Evolutionary conservation across 331 rosid genomes (phyloP).

Genomic region (Quercus lobata): DNA sequence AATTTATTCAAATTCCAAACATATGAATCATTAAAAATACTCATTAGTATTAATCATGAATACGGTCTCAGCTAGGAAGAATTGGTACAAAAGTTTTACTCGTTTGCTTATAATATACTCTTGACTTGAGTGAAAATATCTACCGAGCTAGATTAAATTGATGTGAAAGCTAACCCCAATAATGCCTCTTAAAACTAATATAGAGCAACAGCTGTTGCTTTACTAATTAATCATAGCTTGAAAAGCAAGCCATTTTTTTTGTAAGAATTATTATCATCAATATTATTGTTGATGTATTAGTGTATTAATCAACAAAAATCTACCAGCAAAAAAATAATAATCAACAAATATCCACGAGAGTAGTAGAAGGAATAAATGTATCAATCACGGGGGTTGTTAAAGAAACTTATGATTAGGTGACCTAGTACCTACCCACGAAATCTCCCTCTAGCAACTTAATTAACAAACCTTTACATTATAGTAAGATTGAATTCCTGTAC

Average conservation of each 20-base stretch:
- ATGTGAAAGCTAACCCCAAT: background rate
- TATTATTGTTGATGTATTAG: no score
- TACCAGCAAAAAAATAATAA: background rate
- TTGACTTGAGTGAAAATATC: background rate
- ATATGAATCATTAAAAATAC: no score
- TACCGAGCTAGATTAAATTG: background rate
- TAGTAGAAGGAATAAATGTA: background rate
- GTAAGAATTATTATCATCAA: background rate
- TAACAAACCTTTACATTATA: background rate
- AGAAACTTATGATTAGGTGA: conserved; percentile 13
- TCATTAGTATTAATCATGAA: background rate
- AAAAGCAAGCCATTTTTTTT: background rate
- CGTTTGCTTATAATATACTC: background rate
- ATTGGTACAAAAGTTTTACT: background rate
- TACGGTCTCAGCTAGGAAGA: background rate
- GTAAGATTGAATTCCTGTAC: background rate
- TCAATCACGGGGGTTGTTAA: background rate
- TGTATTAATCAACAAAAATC: no score
- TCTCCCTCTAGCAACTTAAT: background rate
- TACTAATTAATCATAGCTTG: background rate
- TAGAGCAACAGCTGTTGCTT: background rate
- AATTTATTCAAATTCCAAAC: no score
- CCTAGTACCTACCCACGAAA: conserved; percentile 3
- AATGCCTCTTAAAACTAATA: background rate
- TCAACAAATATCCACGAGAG: background rate